A percentile compares a stretch with the other conserved stretches of the same genome.
These are phyloP conservation scores for Xylariaceae sp. DNA, from an alignment of 2,329 filamentous ascomycete genomes.

Conservation along the genomic window DNA sequence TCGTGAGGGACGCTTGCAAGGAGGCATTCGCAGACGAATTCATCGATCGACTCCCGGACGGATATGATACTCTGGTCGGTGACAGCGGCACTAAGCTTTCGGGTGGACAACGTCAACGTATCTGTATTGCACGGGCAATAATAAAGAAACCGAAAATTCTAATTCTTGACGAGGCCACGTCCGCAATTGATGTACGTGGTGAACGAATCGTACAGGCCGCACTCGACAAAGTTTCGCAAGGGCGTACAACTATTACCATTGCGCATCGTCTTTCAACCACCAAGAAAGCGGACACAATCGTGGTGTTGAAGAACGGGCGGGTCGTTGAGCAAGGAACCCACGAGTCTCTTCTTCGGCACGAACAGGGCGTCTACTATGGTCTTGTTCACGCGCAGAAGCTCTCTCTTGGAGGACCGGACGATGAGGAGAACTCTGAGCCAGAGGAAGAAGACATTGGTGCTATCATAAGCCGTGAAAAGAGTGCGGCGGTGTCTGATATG, in stretches of 20 bases:
- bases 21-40: slow-evolving; percentile 69
- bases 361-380: slow-evolving; percentile 61
- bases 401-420: slow-evolving; percentile 47
- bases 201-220: slow-evolving; percentile 62
- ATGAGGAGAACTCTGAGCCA: slow-evolving; percentile 30
- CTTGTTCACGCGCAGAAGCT: slow-evolving; percentile 63
- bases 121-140: slow-evolving; percentile 74
- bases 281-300: slow-evolving; percentile 72
- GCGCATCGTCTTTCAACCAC: slow-evolving; percentile 73
- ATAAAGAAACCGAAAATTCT: slow-evolving; percentile 67
- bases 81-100: slow-evolving; percentile 75
- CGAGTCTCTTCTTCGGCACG: slow-evolving; percentile 59
- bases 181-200: slow-evolving; percentile 54
- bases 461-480: slow-evolving; percentile 43
- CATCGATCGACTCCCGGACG: slow-evolving; percentile 58
- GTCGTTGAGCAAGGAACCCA: slow-evolving; percentile 75
- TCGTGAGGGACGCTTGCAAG: slow-evolving; percentile 61
- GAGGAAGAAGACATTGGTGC: slow-evolving; percentile 40
- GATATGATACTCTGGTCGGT: slow-evolving; percentile 71
- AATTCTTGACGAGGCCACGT: slow-evolving; percentile 75
- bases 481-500: slow-evolving; percentile 36
- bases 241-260: slow-evolving; percentile 68
- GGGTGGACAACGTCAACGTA: slow-evolving; percentile 80
- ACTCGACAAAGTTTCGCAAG: slow-evolving; percentile 56
- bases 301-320: slow-evolving; percentile 68